Percentiles rank a stretch among this genome's conserved stretches.
Conservation (phyloP, 2,329 filamentous ascomycete species). For the Fusarium chaquense region DNA sequence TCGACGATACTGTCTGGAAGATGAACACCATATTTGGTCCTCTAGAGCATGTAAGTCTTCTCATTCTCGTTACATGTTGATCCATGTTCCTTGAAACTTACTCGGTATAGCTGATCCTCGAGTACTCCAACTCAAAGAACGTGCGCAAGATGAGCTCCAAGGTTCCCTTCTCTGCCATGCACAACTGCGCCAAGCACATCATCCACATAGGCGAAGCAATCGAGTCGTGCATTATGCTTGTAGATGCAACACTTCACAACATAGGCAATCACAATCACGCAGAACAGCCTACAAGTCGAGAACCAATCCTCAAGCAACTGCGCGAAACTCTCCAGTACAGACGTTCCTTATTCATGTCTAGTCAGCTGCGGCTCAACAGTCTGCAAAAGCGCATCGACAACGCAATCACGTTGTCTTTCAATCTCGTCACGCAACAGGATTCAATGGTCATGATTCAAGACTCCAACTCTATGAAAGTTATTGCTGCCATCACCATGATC, state of each 20-base stretch:
- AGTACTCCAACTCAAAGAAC: conserved; percentile 43
- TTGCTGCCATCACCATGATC: conserved; percentile 54
- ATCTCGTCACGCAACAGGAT: conserved; percentile 54
- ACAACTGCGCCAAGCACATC: conserved; percentile 50
- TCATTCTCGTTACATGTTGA: background rate
- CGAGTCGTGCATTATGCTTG: conserved; percentile 46
- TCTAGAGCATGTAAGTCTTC: conserved; percentile 45
- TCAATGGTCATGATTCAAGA: conserved; percentile 53
- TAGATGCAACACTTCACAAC: conserved; percentile 37
- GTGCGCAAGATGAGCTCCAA: conserved; percentile 46
- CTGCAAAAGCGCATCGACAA: conserved; percentile 54
- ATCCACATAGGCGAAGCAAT: conserved; percentile 48
- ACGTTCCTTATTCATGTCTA: conserved; percentile 51
- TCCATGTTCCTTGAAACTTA: background rate
- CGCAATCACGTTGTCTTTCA: conserved; percentile 52
- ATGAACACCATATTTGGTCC: conserved; percentile 49
- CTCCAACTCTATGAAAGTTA: conserved; percentile 54
- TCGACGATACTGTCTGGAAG: conserved; percentile 49
- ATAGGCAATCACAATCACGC: conserved; percentile 22
- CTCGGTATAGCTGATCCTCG: conserved; percentile 44
- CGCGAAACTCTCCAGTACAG: conserved; percentile 49
- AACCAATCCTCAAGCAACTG: conserved; percentile 44
- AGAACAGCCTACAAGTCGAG: background rate
- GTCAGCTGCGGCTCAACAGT: conserved; percentile 52
- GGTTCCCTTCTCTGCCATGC: conserved; percentile 47